Conservation (phyloP, 2,329 filamentous ascomycete species). For the Tolypocladium ovalisporum region DNA sequence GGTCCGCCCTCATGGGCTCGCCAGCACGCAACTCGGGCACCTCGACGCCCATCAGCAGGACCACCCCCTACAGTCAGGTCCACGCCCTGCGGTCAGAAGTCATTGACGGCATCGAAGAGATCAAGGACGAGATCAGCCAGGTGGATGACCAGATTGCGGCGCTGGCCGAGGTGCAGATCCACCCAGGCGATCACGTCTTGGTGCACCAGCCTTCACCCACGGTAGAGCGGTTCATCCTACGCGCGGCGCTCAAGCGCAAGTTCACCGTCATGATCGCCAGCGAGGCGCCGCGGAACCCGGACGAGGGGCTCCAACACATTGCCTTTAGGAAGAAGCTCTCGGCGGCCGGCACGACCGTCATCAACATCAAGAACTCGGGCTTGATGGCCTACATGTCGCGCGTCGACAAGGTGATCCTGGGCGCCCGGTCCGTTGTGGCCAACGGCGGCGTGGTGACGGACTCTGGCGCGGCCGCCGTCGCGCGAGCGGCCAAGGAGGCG, state of each 20-base stretch:
- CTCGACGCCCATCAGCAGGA: conserved; percentile 33
- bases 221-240: conserved; percentile 80
- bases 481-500: conserved; percentile 72
- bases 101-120: conserved; percentile 86
- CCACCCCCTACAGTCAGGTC: conserved; percentile 30
- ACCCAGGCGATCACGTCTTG: conserved; percentile 84
- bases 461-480: conserved; percentile 73
- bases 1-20: conserved; percentile 25
- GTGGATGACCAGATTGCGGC: conserved; percentile 89
- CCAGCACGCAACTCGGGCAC: conserved; percentile 36
- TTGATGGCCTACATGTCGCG: conserved; percentile 90
- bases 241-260: conserved; percentile 77
- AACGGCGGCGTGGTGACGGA: conserved; percentile 81
- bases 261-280: conserved; percentile 85
- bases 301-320: conserved; percentile 30
- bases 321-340: conserved; percentile 68
- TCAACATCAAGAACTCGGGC: conserved; percentile 74
- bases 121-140: conserved; percentile 88
- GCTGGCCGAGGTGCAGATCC: conserved; percentile 83
- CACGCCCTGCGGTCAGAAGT: conserved; percentile 81
- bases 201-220: conserved; percentile 79
- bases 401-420: conserved; percentile 89
- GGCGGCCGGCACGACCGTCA: conserved; percentile 67
- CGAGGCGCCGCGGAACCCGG: conserved; percentile 33
- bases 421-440: conserved; percentile 76